phyloP scores from a whole-genome alignment of 2,329 filamentous ascomycete species.

The Sporothrix protearum region DNA sequence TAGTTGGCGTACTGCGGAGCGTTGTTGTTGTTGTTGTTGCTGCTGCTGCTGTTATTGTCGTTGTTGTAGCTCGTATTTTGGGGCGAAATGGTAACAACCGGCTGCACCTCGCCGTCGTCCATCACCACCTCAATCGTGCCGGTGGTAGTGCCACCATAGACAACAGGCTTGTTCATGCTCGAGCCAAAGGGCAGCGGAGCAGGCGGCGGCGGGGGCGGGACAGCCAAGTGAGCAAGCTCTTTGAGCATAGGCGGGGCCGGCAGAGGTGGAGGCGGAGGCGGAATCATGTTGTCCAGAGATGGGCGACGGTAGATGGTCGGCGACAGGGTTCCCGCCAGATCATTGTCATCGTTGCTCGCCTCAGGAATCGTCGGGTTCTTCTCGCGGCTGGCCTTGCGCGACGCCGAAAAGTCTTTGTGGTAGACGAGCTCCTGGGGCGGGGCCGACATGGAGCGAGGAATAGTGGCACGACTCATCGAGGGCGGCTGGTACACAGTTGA shows the following conservation, averaged over 20 bases:
- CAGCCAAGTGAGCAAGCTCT: conserved; percentile 60
- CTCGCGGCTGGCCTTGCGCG: conserved; percentile 11
- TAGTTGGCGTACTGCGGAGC: conserved; percentile 42
- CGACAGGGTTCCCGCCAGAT: neutral
- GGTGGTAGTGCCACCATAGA: conserved; percentile 46
- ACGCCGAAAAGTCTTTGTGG: neutral
- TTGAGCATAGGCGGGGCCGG: conserved; percentile 57
- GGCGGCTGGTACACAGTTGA: conserved; percentile 60
- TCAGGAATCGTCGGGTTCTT: conserved; percentile 20
- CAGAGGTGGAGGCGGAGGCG: conserved; percentile 52
- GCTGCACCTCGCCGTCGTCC: conserved; percentile 51
- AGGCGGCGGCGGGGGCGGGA: conserved; percentile 59
- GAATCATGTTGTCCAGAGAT: conserved; percentile 50
- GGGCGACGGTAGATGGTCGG: conserved; percentile 37
- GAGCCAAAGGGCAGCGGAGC: conserved; percentile 51
- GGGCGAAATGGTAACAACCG: conserved; percentile 23
- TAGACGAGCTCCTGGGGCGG: conserved; percentile 47
- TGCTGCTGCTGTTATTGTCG: neutral
- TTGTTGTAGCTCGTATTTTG: conserved; percentile 32
- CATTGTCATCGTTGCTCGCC: neutral
- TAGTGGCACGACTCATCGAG: conserved; percentile 39
- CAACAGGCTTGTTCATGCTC: conserved; percentile 35
- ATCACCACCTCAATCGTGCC: conserved; percentile 65
- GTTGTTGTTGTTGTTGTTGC: neutral
- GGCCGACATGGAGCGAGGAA: conserved; percentile 62